Conservation (phyloP, 1,284 basidiomycete genomes). For the Ganoderma lucidum region DNA sequence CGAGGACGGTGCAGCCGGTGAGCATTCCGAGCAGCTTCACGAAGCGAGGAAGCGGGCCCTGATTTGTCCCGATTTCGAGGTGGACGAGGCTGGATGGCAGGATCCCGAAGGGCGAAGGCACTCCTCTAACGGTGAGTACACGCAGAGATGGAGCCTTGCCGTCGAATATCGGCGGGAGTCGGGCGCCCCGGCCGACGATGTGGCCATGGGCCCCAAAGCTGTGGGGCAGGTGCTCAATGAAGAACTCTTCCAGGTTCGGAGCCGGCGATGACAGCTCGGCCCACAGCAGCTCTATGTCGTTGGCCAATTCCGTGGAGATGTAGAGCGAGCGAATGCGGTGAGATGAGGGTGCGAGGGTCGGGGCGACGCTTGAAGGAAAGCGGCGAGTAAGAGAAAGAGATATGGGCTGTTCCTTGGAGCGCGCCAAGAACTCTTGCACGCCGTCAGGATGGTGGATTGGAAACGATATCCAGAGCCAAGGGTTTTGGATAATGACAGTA, state of each 20-base stretch:
- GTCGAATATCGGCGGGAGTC: background rate
- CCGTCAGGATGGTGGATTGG: background rate
- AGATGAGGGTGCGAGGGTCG: background rate
- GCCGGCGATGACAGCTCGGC: background rate
- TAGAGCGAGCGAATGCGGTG: conserved; percentile 4
- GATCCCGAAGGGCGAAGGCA: background rate
- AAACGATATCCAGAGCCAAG: background rate
- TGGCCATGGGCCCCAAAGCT: background rate
- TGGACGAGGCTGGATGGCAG: background rate
- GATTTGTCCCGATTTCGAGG: background rate
- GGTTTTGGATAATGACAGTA: background rate
- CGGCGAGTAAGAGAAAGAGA: background rate
- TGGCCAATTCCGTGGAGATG: background rate
- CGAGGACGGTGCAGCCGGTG: background rate
- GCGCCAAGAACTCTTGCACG: background rate
- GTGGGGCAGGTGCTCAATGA: background rate
- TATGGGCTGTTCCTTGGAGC: background rate
- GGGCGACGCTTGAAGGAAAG: background rate
- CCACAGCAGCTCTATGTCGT: background rate
- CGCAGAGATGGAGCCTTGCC: background rate
- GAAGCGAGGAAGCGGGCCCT: background rate
- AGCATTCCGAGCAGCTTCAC: background rate
- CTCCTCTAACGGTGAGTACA: background rate
- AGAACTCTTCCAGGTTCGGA: conserved; percentile 5
- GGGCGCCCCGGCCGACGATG: background rate